Evolutionary conservation across 768 basidiomycete species (phyloP).

Genomic region (Candolleomyces eurysporus): DNA sequence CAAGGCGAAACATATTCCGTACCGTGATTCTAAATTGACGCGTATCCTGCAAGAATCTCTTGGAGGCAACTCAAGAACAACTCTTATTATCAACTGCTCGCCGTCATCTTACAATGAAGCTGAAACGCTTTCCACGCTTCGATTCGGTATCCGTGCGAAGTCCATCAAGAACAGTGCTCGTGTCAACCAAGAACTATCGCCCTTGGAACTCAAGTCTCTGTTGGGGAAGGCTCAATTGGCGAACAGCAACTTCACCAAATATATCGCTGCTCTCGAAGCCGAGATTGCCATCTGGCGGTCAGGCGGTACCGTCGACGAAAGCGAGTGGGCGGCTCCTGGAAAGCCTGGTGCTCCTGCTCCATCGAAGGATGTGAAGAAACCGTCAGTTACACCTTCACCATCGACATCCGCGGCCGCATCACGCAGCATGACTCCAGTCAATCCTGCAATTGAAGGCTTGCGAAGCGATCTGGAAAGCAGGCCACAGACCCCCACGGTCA

Average conservation of each 20-base stretch:
- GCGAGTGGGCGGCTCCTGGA: constrained; percentile 75
- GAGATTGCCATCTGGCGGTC: constrained; percentile 88
- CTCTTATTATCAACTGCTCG: constrained; percentile 99
- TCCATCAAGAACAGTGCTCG: constrained; percentile 99
- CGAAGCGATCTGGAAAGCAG: constrained; percentile 74
- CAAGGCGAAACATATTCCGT: constrained; percentile 94
- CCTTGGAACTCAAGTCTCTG: constrained; percentile 90
- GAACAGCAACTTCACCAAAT: constrained; percentile 78
- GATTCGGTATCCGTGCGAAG: constrained; percentile 99
- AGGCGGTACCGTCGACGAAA: constrained; percentile 80
- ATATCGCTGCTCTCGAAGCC: constrained; percentile 87
- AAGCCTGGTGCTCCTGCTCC: constrained; percentile 51
- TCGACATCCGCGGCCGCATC: constrained; percentile 51
- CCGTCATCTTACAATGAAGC: constrained; percentile 96
- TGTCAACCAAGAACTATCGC: constrained; percentile 96
- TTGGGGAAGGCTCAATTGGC: constrained; percentile 88
- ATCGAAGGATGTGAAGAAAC: constrained; percentile 56
- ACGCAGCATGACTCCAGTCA: constrained; percentile 69
- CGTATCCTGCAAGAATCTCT: constrained; percentile 98
- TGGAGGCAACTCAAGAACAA: constrained; percentile 92
- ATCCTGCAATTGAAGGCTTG: constrained; percentile 70
- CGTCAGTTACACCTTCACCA: constrained; percentile 62
- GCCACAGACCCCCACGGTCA: constrained; percentile 89
- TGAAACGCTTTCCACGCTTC: constrained; percentile 94
- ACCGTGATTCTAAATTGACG: constrained; percentile 98